These are phyloP conservation scores for Boletus subcaerulescens DNA, from an alignment of 768 basidiomycete species.

Conservation along the genomic window DNA sequence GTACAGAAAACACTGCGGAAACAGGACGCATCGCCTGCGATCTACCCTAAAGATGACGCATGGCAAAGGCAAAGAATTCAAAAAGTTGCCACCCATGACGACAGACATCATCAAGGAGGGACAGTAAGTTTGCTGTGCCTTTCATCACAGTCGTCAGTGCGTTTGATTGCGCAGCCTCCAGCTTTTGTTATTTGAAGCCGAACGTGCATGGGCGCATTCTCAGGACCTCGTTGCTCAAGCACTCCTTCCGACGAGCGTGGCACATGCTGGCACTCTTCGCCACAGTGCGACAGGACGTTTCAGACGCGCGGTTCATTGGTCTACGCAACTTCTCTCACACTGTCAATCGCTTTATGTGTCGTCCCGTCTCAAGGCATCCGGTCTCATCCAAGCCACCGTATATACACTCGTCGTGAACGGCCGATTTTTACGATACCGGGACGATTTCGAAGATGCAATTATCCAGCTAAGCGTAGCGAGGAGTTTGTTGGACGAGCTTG, in stretches of 20 bases:
- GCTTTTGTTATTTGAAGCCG: conserved; percentile 83
- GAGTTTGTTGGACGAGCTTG: conserved; percentile 65
- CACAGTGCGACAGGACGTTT: conserved; percentile 78
- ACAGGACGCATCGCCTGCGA: conserved; percentile 84
- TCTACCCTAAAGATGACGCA: conserved; percentile 83
- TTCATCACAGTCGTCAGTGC: conserved; percentile 6
- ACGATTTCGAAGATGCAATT: conserved; percentile 73
- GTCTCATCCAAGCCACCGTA: conserved; percentile 65
- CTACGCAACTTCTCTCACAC: conserved; percentile 71
- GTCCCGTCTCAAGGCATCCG: conserved; percentile 51
- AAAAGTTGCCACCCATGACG: conserved; percentile 67
- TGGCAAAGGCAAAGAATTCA: conserved; percentile 88
- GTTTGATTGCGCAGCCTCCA: conserved; percentile 53
- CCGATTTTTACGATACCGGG: conserved; percentile 74
- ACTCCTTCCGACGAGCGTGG: conserved; percentile 48
- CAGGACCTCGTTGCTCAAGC: conserved; percentile 67
- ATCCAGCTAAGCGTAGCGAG: conserved; percentile 78
- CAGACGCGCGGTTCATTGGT: conserved; percentile 76
- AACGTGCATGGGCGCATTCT: conserved; percentile 89
- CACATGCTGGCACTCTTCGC: conserved; percentile 54
- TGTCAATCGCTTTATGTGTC: conserved; percentile 60
- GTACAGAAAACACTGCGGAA: conserved; percentile 93
- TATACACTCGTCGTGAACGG: conserved; percentile 83
- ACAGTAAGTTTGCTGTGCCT: conserved; percentile 56
- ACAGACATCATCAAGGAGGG: conserved; percentile 75